Base-by-base conservation (phyloP, 139 green algal species). In the Trebouxia sp. region DNA sequence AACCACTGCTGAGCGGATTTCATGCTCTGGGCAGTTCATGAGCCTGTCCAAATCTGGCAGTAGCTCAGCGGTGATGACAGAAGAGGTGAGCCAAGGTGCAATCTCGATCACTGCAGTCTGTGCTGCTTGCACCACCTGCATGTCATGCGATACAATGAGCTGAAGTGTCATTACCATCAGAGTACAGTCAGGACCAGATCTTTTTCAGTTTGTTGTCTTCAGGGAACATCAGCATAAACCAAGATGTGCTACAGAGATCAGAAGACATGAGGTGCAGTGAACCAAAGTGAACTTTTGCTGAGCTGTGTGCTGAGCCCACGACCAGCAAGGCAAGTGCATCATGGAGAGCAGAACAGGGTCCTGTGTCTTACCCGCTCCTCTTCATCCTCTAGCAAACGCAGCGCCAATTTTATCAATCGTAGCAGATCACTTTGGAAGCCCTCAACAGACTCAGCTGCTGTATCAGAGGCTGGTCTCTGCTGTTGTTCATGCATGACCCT, bases 81-180 rank as follows among this genome's bases (percentile, higher is more conserved):
- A 41, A 1, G 26, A 39, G 32, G 76, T 65, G 66, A 86, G 77
- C 41, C 66, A 56, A 28, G 43, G 58, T 28, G 83, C 83, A 37
- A 87, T 79, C 14, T 43, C 50, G 8, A 80, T 56, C 58, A 87
- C 83, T 3, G 83, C 77, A 38, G 38, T 51, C 32, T 82, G 58
- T 0, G 79, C 77, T 12, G 82, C 43, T 32, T 70, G 32, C 35
- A 78, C 65, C 28, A 86, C 78, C 82, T 83, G 53, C 55, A 80
- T n/a, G n/a, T n/a, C n/a, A n/a, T n/a, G n/a, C n/a, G n/a, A n/a
- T n/a, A n/a, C n/a, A n/a, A n/a, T n/a, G n/a, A n/a, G n/a, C n/a
- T n/a, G n/a, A n/a, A n/a, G n/a, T n/a, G n/a, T n/a, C n/a, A n/a
- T n/a, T n/a, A n/a, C n/a, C n/a, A n/a, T n/a, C n/a, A n/a, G n/a